phyloP scores from a whole-genome alignment of 768 basidiomycete genomes.

The Suillus clintonianus region DNA sequence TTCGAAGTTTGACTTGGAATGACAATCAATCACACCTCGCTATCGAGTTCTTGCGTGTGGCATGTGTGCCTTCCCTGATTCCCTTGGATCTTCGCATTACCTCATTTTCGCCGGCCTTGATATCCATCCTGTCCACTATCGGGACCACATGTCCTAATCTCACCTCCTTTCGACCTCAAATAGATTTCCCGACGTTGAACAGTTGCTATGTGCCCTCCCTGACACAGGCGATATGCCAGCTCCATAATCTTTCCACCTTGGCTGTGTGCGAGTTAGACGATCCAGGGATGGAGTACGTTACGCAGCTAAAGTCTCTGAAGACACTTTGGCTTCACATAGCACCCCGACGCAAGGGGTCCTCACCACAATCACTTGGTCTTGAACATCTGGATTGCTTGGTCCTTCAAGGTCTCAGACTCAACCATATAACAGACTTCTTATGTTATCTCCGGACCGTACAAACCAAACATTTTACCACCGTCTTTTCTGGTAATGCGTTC shows the following conservation, averaged over 20 bases:
- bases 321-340: not conserved
- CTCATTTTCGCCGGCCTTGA: not conserved
- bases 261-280: not conserved
- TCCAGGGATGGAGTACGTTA: not conserved
- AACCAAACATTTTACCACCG: not conserved
- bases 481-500: not conserved
- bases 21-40: constrained; percentile 15
- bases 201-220: not conserved
- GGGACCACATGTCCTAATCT: constrained; percentile 26
- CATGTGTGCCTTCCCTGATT: constrained; percentile 22
- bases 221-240: not conserved
- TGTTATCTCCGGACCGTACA: not conserved
- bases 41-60: constrained; percentile 25
- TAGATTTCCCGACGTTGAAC: not conserved
- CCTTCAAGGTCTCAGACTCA: not conserved
- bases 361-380: not conserved
- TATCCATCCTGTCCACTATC: constrained; percentile 20
- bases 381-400: not conserved
- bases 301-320: not conserved
- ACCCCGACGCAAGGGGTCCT: not conserved
- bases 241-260: not conserved
- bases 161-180: constrained; percentile 15
- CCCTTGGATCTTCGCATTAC: constrained; percentile 12
- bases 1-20: constrained; percentile 25
- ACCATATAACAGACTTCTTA: not conserved